Conservation (phyloP, 805 yeast genomes). For the Candida pini region DNA sequence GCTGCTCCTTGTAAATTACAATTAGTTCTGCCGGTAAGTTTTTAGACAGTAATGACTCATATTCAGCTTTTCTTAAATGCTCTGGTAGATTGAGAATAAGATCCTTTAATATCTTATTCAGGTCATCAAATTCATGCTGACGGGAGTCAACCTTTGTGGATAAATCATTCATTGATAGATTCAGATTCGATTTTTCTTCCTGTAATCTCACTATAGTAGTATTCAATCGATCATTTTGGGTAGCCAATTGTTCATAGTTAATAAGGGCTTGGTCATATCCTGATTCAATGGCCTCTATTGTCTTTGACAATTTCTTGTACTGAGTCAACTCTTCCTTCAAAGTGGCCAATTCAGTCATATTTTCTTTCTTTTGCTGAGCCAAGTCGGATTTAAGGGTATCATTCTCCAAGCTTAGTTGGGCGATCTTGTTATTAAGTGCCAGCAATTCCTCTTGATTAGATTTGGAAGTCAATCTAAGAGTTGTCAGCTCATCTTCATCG, state of each 20-base stretch:
- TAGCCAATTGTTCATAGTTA: slow-evolving; percentile 5
- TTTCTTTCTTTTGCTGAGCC: slow-evolving; percentile 5
- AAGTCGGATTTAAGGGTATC: slow-evolving; percentile 10
- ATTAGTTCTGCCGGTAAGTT: too few relatives aligned
- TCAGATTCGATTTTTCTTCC: slow-evolving; percentile 1
- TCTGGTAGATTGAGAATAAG: too few relatives aligned
- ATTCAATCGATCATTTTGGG: slow-evolving; percentile 4
- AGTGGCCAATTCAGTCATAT: neutral
- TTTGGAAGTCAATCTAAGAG: too few relatives aligned
- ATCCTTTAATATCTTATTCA: too few relatives aligned
- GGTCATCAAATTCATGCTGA: too few relatives aligned
- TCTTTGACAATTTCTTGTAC: slow-evolving; percentile 3
- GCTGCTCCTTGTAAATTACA: too few relatives aligned
- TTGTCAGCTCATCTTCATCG: slow-evolving; percentile 7
- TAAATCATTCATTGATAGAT: too few relatives aligned
- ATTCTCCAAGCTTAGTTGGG: neutral
- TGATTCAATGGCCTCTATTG: slow-evolving; percentile 6
- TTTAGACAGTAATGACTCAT: too few relatives aligned
- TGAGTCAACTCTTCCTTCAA: slow-evolving; percentile 5
- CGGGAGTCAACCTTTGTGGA: too few relatives aligned
- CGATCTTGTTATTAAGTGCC: too few relatives aligned
- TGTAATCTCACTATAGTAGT: neutral
- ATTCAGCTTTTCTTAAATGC: too few relatives aligned
- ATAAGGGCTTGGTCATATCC: slow-evolving; percentile 7
- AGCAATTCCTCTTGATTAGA: too few relatives aligned